A percentile compares a stretch with the other conserved stretches of the same genome.
These are phyloP conservation scores for Annulohypoxylon moriforme DNA, from an alignment of 495 filamentous ascomycete genomes.

Conservation along the genomic window DNA sequence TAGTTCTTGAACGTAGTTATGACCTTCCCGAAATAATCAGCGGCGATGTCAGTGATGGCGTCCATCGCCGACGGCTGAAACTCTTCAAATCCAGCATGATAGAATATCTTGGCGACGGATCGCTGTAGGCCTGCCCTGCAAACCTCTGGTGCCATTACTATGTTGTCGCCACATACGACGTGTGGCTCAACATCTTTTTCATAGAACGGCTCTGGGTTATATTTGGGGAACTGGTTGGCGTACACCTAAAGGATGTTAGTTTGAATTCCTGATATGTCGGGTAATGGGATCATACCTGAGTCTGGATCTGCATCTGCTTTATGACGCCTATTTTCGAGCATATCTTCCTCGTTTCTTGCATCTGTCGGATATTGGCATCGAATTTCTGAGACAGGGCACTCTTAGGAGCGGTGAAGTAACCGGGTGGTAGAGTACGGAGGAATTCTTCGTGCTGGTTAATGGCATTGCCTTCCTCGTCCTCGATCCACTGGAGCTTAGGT, in stretches of 20 bases:
- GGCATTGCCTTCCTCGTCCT: conserved; percentile 86
- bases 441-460: conserved; percentile 87
- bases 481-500: conserved; percentile 80
- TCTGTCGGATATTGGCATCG: conserved; percentile 90
- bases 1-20: conserved; percentile 82
- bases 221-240: conserved; percentile 97
- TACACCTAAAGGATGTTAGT: conserved; percentile 74
- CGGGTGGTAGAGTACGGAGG: conserved; percentile 75
- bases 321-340: conserved; percentile 96
- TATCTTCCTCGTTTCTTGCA: conserved; percentile 96
- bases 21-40: conserved; percentile 88
- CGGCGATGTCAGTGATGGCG: conserved; percentile 87
- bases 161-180: conserved; percentile 86
- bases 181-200: conserved; percentile 87
- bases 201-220: conserved; percentile 88
- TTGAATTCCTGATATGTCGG: background rate
- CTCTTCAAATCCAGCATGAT: conserved; percentile 97
- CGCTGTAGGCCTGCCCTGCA: conserved; percentile 87
- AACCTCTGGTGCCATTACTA: conserved; percentile 82
- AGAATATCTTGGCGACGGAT: conserved; percentile 92
- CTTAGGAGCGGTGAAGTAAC: conserved; percentile 80
- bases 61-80: conserved; percentile 95
- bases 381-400: conserved; percentile 82
- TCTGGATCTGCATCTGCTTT: conserved; percentile 99
- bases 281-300: conserved; percentile 72